Evolutionary conservation across 1,139 yeast species (phyloP).

Genomic region (Dujonia santamariae): DNA sequence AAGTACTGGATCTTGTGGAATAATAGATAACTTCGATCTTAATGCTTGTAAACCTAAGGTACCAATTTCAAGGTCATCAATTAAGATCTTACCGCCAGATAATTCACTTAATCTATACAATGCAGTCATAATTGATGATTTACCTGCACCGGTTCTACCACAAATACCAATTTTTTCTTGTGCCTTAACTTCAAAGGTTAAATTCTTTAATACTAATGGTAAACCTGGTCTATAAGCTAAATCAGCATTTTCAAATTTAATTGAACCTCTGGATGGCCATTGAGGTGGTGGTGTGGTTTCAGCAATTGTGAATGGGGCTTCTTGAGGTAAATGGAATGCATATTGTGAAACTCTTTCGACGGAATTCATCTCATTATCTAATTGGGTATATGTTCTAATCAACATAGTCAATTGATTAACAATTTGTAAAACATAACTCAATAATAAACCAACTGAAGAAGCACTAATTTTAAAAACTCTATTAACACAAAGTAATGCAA

Average conservation of each 20-base stretch:
- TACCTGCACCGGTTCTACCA: slow-evolving; percentile 83
- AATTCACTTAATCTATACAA: slow-evolving; percentile 61
- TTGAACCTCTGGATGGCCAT: slow-evolving; percentile 46
- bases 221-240: slow-evolving; percentile 74
- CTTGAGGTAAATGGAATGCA: slow-evolving; percentile 47
- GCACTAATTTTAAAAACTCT: slow-evolving; percentile 62
- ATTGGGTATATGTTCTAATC: slow-evolving; percentile 57
- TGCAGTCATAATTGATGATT: slow-evolving; percentile 66
- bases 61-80: slow-evolving; percentile 62
- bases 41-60: slow-evolving; percentile 54
- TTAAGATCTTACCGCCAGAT: slow-evolving; percentile 45
- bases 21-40: slow-evolving; percentile 61
- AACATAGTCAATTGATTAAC: slow-evolving; percentile 47
- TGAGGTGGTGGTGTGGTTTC: slow-evolving; percentile 52
- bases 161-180: slow-evolving; percentile 70
- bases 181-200: slow-evolving; percentile 44
- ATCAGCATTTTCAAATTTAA: slow-evolving; percentile 54
- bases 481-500: slow-evolving; percentile 59
- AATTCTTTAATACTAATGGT: slow-evolving; percentile 65
- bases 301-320: slow-evolving; percentile 41
- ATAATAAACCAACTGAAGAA: slow-evolving; percentile 67
- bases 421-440: slow-evolving; percentile 55
- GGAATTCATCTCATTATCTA: slow-evolving; percentile 81
- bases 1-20: slow-evolving; percentile 78
- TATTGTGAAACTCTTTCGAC: slow-evolving; percentile 78